Evolutionary conservation across 768 basidiomycete species (phyloP), one percentile per base, ranked within the genome.

Genomic region (Mycena filopes): DNA sequence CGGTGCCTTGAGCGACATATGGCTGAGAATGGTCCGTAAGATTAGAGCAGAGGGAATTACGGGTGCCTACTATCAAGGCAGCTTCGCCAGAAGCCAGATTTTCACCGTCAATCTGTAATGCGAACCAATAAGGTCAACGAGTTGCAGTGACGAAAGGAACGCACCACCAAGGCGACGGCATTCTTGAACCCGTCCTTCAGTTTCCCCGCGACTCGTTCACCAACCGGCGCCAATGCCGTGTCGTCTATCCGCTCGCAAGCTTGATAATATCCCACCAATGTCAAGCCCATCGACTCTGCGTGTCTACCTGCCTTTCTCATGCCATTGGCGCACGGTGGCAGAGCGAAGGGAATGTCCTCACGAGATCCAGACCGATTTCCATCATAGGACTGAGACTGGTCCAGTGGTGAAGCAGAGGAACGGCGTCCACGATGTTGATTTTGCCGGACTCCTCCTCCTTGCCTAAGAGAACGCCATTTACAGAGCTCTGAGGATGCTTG

Each of bases 371-470:
- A 26, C 92, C 93, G 65, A 93, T 88, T 74, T 94, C 92, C 90
- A 93, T 93, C 89, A 91, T 91, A 4, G 92, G 91, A 65, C 89
- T 91, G 56, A 95, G 81, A 70, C 85, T 89, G 9, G 92, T 93
- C 93, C 93, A 95, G 73, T 93, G 89, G 73, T 95, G 93, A 54
- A 93, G 83, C 38, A 95, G 81, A 18, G 94, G 94, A 41, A 95
- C 80, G 3, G 88, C 84, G 71, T 95, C 92, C 51, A 81, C 78
- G 51, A 91, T 83, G 57, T 75, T 74, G 45, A 92, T 84, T 1
- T 72, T 71, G 23, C 75, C 73, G 2, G 77, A 71, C 18, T 66
- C 56, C 20, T 72, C 60, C 48, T 79, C 74, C 33, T 80, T 84
- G 38, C 92, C 92, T 1, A 95, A 77, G n/a, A 95, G 80, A 10